Conservation (phyloP, 768 basidiomycete species). For the Boletus subparvulus region DNA sequence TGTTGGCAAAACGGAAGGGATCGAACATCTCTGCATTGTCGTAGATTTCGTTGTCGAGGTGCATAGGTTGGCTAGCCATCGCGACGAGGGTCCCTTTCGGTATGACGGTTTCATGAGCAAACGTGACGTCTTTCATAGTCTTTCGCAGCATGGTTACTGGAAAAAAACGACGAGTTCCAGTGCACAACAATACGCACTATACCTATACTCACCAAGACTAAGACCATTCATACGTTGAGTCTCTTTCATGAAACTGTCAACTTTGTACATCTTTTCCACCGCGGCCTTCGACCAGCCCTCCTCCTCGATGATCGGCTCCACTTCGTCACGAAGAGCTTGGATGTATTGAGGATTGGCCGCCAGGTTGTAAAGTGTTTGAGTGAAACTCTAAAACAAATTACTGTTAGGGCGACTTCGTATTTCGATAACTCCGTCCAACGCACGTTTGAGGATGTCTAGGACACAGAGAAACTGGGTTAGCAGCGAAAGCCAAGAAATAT, state of each 20-base stretch:
- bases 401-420: neutral
- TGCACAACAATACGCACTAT: neutral
- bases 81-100: constrained; percentile 34
- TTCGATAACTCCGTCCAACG: neutral
- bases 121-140: constrained; percentile 13
- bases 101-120: constrained; percentile 39
- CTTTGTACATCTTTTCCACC: constrained; percentile 17
- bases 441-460: constrained; percentile 15
- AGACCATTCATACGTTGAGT: constrained; percentile 32
- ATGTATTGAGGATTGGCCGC: constrained; percentile 17
- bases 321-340: constrained; percentile 15
- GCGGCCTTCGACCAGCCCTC: constrained; percentile 22
- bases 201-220: constrained; percentile 20
- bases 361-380: constrained; percentile 8
- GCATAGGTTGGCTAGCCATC: constrained; percentile 23
- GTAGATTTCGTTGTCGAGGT: constrained; percentile 28
- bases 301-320: constrained; percentile 8
- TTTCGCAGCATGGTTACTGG: constrained; percentile 11
- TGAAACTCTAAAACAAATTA: constrained; percentile 1
- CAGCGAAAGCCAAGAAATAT: too few species aligned
- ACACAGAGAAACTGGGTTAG: neutral
- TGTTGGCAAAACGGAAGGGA: constrained; percentile 40
- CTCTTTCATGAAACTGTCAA: constrained; percentile 21
- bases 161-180: neutral
- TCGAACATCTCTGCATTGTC: constrained; percentile 28